These are phyloP conservation scores for Adiantum capillusveneris DNA, from an alignment of 75 land plant species.

Conservation along the genomic window DNA sequence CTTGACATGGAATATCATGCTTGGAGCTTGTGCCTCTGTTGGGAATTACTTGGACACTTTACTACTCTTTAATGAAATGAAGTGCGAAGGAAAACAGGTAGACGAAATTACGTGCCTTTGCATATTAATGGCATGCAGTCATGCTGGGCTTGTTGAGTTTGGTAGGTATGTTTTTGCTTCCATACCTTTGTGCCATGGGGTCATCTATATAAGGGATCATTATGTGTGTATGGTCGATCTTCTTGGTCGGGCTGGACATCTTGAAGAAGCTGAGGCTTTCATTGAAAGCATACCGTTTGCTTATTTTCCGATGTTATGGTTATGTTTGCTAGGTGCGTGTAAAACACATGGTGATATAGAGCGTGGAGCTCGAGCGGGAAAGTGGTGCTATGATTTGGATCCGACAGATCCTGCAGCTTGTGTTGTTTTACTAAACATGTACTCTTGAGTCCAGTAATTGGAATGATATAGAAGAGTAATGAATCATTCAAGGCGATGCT, in stretches of 20 bases:
- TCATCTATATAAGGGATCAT: not conserved
- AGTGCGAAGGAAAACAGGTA: constrained; percentile 7
- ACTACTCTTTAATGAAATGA: constrained; percentile 1
- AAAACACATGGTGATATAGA: constrained; percentile 1
- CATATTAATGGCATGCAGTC: not conserved
- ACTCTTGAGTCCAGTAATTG: not conserved
- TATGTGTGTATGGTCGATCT: too few species aligned
- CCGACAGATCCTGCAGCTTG: not conserved
- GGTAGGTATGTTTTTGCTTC: not conserved
- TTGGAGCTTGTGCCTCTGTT: not conserved
- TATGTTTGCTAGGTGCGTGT: not conserved
- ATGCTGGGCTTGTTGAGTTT: not conserved
- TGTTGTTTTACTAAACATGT: not conserved
- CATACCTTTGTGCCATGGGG: not conserved
- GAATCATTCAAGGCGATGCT: not conserved
- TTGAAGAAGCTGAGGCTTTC: not conserved
- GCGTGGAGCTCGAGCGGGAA: not conserved
- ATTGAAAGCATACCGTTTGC: not conserved
- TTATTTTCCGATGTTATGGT: not conserved
- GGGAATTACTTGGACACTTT: constrained; percentile 3
- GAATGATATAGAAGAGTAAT: not conserved
- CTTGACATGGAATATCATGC: constrained; percentile 3
- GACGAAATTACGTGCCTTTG: constrained; percentile 32
- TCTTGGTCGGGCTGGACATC: not conserved
- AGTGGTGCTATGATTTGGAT: not conserved